A percentile compares a stretch with the other conserved stretches of the same genome.
phyloP scores from a whole-genome alignment of 2,329 filamentous ascomycete genomes.

The Nemania sp. region DNA sequence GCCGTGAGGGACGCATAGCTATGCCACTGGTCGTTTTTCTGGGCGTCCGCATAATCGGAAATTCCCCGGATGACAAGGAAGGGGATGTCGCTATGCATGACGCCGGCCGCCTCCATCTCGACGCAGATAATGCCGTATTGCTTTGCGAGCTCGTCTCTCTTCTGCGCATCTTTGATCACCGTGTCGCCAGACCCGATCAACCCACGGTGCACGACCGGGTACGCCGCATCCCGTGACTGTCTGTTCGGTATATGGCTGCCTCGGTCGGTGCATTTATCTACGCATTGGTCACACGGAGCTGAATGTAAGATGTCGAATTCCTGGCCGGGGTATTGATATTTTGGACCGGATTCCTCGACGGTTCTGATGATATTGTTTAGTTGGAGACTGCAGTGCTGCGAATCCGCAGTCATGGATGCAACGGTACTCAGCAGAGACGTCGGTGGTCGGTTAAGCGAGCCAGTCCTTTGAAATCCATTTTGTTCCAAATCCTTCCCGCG shows the following conservation, averaged over 20 bases:
- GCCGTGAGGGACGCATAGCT: conserved; percentile 17
- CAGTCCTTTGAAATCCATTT: conserved; percentile 5
- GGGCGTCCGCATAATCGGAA: conserved; percentile 21
- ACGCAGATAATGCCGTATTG: conserved; percentile 14
- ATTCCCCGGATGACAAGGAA: conserved; percentile 22
- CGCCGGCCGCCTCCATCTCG: conserved; percentile 28
- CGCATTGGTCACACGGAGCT: background rate
- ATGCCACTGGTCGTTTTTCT: conserved; percentile 22
- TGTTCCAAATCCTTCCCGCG: conserved; percentile 4
- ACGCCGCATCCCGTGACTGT: background rate
- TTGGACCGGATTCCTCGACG: background rate
- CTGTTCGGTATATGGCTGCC: background rate
- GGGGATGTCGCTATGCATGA: background rate
- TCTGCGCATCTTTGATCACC: conserved; percentile 12
- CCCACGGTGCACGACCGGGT: conserved; percentile 5
- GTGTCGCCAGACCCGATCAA: conserved; percentile 17
- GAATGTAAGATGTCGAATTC: background rate
- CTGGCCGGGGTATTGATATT: conserved; percentile 7
- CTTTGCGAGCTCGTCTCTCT: conserved; percentile 6
- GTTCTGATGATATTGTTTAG: background rate
- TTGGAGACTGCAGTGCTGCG: background rate
- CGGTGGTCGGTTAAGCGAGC: background rate
- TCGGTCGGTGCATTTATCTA: background rate
- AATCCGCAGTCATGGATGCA: background rate
- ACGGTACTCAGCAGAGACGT: background rate